Evolutionary conservation across 1,284 basidiomycete genomes (phyloP), one percentile per base, ranked within the genome.

Genomic region (Xerocomus amazonicus): DNA sequence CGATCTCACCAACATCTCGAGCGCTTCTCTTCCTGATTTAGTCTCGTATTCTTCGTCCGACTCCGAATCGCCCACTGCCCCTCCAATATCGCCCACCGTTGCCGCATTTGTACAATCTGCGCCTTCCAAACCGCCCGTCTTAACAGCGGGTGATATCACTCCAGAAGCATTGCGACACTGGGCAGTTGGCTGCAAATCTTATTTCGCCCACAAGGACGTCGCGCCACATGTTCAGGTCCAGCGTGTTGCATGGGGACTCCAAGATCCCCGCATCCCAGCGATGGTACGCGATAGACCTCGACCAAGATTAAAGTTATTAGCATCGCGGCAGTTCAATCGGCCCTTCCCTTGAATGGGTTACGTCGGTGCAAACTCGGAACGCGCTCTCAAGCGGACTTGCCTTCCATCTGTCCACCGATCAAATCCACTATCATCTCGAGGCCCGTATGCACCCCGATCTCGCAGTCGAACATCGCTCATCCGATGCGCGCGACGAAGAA

Each of bases 281-380:
- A n/a, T 43, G 31, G 41, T 43, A 43, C 6, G 23, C 31, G 3
- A 14, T 43, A 2, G 10, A 33, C 4, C 13, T 6, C 7, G 17
- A 7, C 3, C 16, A 0, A n/a, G 32, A 0, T n/a, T 34, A 3
- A 53, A 45, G 19, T 47, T 54, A 41, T 23, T 52, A 0, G 4
- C 28, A 0, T 54, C 47, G 0, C n/a, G 0, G 0, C 56, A 58
- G 29, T 36, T 29, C 0, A 9, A 14, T 10, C 4, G 35, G 0
- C 7, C 38, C 3, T 58, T 58, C n/a, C 13, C 12, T 14, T 4
- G 46, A 56, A 5, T 58, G 55, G 52, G 52, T 47, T 0, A 13
- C 40, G 0, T 41, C 54, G 1, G 6, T 54, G 0, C 48, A 54
- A 6, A 52, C 33, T 3, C 43, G 47, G 4, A 58, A 56, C 9